phyloP scores from a whole-genome alignment of 1,139 yeast species.

The Saccharomyces hybrid region DNA sequence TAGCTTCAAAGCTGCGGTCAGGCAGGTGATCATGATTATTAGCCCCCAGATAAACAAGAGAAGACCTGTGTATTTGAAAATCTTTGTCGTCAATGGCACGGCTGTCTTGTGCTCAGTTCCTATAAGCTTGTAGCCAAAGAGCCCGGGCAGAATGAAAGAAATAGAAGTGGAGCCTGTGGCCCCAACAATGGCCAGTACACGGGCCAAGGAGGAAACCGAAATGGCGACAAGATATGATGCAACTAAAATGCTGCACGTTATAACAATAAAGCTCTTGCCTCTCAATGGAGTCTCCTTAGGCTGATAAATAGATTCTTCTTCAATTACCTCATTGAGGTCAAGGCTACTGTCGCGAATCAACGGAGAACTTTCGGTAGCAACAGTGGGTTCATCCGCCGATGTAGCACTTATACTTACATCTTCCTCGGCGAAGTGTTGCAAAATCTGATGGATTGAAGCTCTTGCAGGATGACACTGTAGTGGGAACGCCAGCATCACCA shows the following conservation, averaged over 20 bases:
- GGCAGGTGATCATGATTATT: conserved; percentile 5
- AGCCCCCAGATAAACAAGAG: conserved; percentile 3
- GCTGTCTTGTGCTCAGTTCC: conserved; percentile 1
- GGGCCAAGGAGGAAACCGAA: conserved; percentile 69
- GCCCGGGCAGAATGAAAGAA: conserved; percentile 85
- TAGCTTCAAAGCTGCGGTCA: conserved; percentile 5
- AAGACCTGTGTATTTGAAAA: conserved; percentile 1
- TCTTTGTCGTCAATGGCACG: neutral
- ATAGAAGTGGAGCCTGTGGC: conserved; percentile 93
- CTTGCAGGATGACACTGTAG: conserved; percentile 64
- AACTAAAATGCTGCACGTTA: conserved; percentile 58
- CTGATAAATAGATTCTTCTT: conserved; percentile 26
- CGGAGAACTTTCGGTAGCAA: conserved; percentile 1
- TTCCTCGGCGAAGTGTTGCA: neutral
- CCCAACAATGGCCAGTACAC: conserved; percentile 86
- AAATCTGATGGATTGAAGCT: conserved; percentile 4
- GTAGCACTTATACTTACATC: neutral
- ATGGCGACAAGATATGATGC: conserved; percentile 69
- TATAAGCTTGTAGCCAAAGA: conserved; percentile 55
- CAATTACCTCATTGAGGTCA: conserved; percentile 2
- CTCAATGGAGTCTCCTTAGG: conserved; percentile 26
- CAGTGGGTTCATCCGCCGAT: neutral
- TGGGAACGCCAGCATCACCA: conserved; percentile 66
- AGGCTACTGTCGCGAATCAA: conserved; percentile 1
- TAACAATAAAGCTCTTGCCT: conserved; percentile 46